Conservation (phyloP, 768 basidiomycete species). For the Pleurotus ostreatus region DNA sequence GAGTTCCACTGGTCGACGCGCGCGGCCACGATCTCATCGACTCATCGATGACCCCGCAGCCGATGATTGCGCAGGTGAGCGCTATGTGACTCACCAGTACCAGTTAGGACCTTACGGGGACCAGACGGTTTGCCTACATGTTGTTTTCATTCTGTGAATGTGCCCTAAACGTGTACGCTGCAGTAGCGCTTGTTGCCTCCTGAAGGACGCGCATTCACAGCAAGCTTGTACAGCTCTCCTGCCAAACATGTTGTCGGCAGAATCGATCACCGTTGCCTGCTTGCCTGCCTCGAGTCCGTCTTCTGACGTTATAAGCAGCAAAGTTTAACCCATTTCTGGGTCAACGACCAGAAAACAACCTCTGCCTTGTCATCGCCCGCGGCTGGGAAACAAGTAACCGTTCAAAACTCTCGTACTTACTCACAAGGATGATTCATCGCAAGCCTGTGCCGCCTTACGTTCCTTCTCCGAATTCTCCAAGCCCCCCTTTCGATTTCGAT, state of each 20-base stretch:
- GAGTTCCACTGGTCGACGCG: too few relatives aligned
- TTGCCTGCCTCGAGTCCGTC: neutral
- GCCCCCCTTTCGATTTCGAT: conserved; percentile 24
- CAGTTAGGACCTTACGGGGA: too few relatives aligned
- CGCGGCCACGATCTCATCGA: too few relatives aligned
- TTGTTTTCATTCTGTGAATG: conserved; percentile 1
- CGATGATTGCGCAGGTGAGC: too few relatives aligned
- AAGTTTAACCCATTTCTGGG: neutral
- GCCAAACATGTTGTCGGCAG: conserved; percentile 4
- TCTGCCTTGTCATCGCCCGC: neutral
- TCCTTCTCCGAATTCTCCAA: conserved; percentile 51
- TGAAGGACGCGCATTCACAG: neutral
- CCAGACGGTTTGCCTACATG: neutral
- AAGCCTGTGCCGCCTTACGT: conserved; percentile 69
- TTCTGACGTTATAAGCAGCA: conserved; percentile 2
- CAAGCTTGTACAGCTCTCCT: neutral
- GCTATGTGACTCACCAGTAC: too few relatives aligned
- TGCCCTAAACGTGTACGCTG: neutral
- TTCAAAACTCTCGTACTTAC: conserved; percentile 10
- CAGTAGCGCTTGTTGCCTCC: conserved; percentile 1
- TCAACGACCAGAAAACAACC: conserved; percentile 4
- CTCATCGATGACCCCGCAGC: too few relatives aligned
- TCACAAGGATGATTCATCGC: conserved; percentile 49
- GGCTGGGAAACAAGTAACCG: too few relatives aligned
- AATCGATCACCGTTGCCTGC: conserved; percentile 5